A percentile compares a stretch with the other conserved stretches of the same genome.
These are phyloP conservation scores for Annulohypoxylon truncatum DNA, from an alignment of 2,329 filamentous ascomycete species.

Conservation along the genomic window DNA sequence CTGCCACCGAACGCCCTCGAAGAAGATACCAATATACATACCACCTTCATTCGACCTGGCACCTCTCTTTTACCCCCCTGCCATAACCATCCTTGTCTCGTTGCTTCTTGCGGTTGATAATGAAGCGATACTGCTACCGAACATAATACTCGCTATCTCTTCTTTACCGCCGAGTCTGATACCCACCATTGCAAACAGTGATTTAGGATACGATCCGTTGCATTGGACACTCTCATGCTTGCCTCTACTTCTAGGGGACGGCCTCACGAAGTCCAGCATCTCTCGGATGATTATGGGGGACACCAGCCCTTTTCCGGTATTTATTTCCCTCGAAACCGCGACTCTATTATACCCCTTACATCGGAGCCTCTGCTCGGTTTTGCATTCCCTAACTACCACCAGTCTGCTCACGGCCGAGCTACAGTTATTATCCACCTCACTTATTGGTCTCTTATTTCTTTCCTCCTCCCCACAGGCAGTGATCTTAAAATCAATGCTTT, in stretches of 20 bases:
- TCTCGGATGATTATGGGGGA: constrained; percentile 44
- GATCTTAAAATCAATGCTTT: constrained; percentile 86
- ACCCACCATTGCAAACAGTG: constrained; percentile 68
- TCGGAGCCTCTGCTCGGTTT: constrained; percentile 76
- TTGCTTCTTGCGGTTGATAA: constrained; percentile 75
- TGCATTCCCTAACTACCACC: constrained; percentile 87
- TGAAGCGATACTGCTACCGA: constrained; percentile 74
- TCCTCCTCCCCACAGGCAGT: constrained; percentile 83
- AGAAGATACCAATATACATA: constrained; percentile 61
- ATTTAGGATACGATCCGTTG: constrained; percentile 70
- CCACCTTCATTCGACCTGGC: constrained; percentile 90
- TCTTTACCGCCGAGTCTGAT: constrained; percentile 80
- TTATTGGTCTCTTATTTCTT: constrained; percentile 85
- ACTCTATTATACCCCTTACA: constrained; percentile 84
- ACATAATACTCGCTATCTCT: constrained; percentile 83
- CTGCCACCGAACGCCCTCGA: constrained; percentile 53
- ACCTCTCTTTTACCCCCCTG: constrained; percentile 85
- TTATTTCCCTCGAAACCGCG: constrained; percentile 67
- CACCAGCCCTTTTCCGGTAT: constrained; percentile 11
- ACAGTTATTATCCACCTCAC: constrained; percentile 82
- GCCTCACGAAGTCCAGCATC: constrained; percentile 51
- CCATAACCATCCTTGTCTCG: constrained; percentile 80
- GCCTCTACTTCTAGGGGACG: constrained; percentile 68
- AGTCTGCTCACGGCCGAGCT: constrained; percentile 89
- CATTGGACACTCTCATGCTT: constrained; percentile 84